Evolutionary conservation across 108 stramenopile genomes (phyloP).

Genomic region (Aurantiochytrium sp.): DNA sequence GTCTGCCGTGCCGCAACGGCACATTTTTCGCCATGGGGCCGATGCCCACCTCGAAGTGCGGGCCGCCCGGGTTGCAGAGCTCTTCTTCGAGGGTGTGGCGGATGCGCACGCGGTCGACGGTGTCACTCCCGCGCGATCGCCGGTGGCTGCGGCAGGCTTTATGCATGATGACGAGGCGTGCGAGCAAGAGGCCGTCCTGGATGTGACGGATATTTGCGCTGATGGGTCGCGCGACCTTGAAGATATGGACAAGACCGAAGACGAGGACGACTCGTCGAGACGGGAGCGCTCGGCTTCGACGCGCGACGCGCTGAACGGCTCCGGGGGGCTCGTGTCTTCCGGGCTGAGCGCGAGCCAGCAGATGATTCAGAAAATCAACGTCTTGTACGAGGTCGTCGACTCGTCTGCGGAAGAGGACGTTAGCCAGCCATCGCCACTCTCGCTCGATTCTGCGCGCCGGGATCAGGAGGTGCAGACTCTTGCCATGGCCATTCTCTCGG

Average conservation of each 20-base stretch:
- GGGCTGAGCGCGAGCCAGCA: slow-evolving; percentile 7
- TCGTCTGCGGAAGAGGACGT: slow-evolving; percentile 1
- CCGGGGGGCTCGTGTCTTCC: background rate
- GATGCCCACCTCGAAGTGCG: background rate
- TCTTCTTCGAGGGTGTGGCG: background rate
- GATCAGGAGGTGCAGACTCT: background rate
- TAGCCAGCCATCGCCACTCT: background rate
- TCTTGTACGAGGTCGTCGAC: background rate
- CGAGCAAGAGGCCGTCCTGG: background rate
- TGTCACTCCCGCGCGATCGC: background rate
- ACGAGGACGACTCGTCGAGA: background rate
- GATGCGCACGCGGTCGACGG: background rate
- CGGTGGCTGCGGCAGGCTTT: too few species aligned
- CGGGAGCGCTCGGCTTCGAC: background rate
- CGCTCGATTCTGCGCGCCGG: background rate
- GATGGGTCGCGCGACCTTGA: background rate
- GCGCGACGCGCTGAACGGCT: background rate
- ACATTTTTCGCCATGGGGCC: background rate
- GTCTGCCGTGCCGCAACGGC: background rate
- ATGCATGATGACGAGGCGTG: too few species aligned
- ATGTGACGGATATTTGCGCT: background rate
- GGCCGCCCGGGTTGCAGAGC: background rate
- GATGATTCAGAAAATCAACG: slow-evolving; percentile 31
- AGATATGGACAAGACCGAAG: too few species aligned
- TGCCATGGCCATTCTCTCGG: slow-evolving; percentile 11